Conservation (phyloP, 1,284 basidiomycete species). For the Coniferiporia weirii region DNA sequence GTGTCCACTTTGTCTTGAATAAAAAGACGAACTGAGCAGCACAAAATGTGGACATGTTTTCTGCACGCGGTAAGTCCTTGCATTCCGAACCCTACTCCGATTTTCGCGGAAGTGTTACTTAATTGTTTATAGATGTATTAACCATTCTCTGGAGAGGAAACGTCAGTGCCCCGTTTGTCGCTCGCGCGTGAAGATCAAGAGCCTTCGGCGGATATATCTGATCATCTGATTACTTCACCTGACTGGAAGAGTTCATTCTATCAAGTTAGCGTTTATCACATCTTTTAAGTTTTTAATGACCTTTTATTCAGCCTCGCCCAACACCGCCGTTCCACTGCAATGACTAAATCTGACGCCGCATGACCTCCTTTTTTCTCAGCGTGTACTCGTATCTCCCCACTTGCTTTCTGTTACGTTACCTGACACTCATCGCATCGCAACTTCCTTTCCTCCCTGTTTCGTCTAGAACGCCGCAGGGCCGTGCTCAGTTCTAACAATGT, state of each 20-base stretch:
- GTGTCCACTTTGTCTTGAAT: slow-evolving; percentile 13
- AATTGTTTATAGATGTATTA: slow-evolving; percentile 5
- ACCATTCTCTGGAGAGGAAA: slow-evolving; percentile 3
- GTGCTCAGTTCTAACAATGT: too few species aligned
- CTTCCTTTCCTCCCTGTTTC: too few species aligned
- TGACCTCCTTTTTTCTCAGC: too few species aligned
- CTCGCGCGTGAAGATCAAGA: not conserved
- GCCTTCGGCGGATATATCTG: slow-evolving; percentile 14
- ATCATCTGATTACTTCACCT: not conserved
- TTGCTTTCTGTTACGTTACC: too few species aligned
- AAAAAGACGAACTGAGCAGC: slow-evolving; percentile 5
- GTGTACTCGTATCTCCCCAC: too few species aligned
- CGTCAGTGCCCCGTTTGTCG: slow-evolving; percentile 11
- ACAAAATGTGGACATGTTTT: slow-evolving; percentile 14
- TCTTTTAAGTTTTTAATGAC: not conserved
- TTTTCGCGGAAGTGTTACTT: not conserved
- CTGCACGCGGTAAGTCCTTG: slow-evolving; percentile 9
- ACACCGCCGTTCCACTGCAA: too few species aligned
- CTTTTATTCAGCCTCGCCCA: too few species aligned
- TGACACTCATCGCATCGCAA: too few species aligned
- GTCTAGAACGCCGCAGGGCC: too few species aligned
- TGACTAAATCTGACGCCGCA: too few species aligned
- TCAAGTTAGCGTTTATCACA: too few species aligned
- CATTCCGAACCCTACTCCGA: not conserved
- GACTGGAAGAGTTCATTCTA: not conserved